phyloP scores from a whole-genome alignment of 1,284 basidiomycete species.

The Marasmius fiardii region DNA sequence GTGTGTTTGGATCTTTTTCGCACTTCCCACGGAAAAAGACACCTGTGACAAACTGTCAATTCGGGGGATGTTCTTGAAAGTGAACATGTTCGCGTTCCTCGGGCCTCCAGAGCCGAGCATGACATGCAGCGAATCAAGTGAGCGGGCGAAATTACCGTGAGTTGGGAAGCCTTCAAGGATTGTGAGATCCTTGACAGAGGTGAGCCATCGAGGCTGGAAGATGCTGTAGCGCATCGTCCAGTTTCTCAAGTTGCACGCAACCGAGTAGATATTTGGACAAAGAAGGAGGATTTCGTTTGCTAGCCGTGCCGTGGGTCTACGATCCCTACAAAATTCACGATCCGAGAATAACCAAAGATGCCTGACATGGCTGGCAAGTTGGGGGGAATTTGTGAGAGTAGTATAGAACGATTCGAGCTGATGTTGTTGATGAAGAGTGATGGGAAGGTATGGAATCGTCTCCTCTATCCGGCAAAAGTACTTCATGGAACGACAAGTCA shows the following conservation, averaged over 20 bases:
- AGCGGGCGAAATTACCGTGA: not conserved
- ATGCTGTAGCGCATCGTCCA: not conserved
- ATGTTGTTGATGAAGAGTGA: slow-evolving; percentile 5
- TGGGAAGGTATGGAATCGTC: slow-evolving; percentile 7
- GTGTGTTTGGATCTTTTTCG: not conserved
- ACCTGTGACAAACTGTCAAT: not conserved
- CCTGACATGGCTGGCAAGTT: slow-evolving; percentile 13
- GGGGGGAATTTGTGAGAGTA: slow-evolving; percentile 5
- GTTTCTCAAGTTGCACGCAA: slow-evolving; percentile 24
- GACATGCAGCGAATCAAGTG: slow-evolving; percentile 1
- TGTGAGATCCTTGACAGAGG: slow-evolving; percentile 11
- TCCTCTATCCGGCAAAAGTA: slow-evolving; percentile 11
- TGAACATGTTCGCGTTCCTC: not conserved
- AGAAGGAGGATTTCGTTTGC: slow-evolving; percentile 19
- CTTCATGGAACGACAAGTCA: slow-evolving; percentile 13
- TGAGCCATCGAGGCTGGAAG: not conserved
- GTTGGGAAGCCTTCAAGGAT: not conserved
- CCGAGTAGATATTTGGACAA: slow-evolving; percentile 24
- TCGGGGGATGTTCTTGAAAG: not conserved
- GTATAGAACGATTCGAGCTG: slow-evolving; percentile 12
- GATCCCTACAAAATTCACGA: not conserved
- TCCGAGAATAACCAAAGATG: slow-evolving; percentile 16
- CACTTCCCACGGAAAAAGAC: not conserved
- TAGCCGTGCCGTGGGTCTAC: not conserved
- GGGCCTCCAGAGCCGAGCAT: slow-evolving; percentile 3